These are phyloP conservation scores for Moringa oleifera DNA, from an alignment of 345 rosid species.

Conservation along the genomic window DNA sequence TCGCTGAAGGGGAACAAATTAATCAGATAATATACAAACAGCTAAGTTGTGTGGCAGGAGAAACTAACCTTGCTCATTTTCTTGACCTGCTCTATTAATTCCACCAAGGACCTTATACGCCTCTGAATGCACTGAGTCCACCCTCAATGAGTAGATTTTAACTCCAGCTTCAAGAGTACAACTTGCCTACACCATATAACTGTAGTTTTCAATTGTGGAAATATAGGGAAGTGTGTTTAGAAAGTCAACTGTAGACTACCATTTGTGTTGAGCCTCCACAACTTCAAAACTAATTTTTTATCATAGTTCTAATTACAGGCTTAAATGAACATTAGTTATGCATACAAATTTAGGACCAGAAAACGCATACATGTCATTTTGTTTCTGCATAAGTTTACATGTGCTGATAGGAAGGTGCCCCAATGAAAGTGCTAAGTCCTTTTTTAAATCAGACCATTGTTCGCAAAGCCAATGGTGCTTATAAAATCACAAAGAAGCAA, in stretches of 20 bases:
- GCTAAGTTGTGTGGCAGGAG: background rate
- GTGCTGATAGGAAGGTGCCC: too few relatives aligned
- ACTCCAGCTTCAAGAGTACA: constrained; percentile 98
- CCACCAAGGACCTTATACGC: constrained; percentile 97
- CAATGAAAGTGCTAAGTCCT: too few relatives aligned
- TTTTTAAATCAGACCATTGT: too few relatives aligned
- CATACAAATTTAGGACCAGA: too few relatives aligned
- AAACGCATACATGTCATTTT: too few relatives aligned
- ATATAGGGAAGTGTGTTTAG: background rate
- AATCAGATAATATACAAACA: background rate
- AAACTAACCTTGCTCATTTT: constrained; percentile 56
- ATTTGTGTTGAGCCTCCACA: background rate
- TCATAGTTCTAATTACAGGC: too few relatives aligned
- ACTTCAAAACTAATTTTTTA: background rate
- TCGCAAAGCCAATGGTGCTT: too few relatives aligned
- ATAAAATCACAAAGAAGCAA: too few relatives aligned
- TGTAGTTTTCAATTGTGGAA: constrained; percentile 1
- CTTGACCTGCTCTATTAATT: constrained; percentile 76
- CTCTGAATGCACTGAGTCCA: constrained; percentile 90
- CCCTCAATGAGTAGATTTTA: constrained; percentile 85
- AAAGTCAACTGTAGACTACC: background rate
- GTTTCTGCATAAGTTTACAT: too few relatives aligned
- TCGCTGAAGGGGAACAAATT: background rate
- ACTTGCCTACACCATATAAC: constrained; percentile 54
- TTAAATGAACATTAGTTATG: too few relatives aligned